These are phyloP conservation scores for Clitopilus hobsonii DNA, from an alignment of 768 basidiomycete species.

Conservation along the genomic window DNA sequence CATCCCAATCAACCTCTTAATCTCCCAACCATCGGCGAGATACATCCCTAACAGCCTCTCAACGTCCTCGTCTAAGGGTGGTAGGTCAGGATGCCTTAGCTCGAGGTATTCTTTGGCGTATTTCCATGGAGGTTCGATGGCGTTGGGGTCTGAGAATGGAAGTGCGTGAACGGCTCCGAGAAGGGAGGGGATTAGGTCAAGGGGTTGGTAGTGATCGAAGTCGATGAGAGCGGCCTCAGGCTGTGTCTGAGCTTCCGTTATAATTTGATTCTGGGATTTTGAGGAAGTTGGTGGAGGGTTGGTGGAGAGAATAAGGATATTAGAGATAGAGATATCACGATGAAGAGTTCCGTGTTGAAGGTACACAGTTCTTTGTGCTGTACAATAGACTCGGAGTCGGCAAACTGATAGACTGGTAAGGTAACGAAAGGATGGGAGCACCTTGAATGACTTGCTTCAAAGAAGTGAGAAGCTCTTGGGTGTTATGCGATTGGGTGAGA, in stretches of 20 bases:
- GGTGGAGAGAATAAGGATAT: constrained; percentile 4
- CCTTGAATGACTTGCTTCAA: background rate
- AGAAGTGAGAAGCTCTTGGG: background rate
- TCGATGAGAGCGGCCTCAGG: constrained; percentile 1
- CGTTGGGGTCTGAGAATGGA: background rate
- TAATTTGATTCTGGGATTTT: no score
- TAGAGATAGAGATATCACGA: background rate
- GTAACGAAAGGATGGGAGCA: background rate
- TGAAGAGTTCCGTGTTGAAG: background rate
- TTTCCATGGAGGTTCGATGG: no score
- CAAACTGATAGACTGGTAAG: background rate
- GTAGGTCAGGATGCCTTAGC: no score
- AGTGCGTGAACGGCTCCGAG: no score
- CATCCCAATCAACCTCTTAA: no score
- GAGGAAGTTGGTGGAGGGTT: background rate
- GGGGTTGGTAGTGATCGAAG: background rate
- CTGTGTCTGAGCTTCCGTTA: no score
- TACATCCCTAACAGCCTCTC: no score
- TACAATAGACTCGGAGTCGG: no score
- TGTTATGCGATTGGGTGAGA: background rate
- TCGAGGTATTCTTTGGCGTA: no score
- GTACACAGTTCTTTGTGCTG: background rate
- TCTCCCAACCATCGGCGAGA: no score
- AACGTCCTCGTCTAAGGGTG: no score
- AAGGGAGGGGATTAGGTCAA: no score